Percentiles rank a stretch among this genome's conserved stretches.
Conservation (phyloP, 331 rosid genomes). For the Acacia pycnantha region DNA sequence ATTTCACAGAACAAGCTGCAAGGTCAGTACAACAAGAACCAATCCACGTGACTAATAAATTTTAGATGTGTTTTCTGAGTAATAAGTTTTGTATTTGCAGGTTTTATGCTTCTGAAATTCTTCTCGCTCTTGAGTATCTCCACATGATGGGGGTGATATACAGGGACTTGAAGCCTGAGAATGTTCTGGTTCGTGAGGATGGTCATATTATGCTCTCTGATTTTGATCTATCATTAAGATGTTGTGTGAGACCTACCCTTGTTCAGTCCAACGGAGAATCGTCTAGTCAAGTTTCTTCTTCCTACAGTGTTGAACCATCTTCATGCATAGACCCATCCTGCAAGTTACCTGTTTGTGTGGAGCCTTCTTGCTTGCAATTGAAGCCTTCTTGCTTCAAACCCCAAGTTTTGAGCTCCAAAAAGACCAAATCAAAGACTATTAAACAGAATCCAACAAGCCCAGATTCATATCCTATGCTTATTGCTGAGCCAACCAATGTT, state of each 20-base stretch:
- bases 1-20: conserved; percentile 53
- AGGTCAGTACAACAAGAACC: conserved; percentile 34
- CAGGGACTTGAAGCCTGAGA: conserved; percentile 62
- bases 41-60: background rate
- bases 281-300: conserved; percentile 36
- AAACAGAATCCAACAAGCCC: conserved; percentile 7
- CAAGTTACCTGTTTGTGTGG: conserved; percentile 45
- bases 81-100: conserved; percentile 24
- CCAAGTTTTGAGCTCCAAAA: conserved; percentile 34
- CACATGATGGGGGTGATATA: conserved; percentile 73
- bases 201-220: conserved; percentile 71
- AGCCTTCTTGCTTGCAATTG: conserved; percentile 49
- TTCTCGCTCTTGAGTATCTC: conserved; percentile 56
- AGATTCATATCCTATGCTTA: conserved; percentile 45
- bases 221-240: conserved; percentile 55
- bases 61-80: background rate
- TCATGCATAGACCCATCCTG: conserved; percentile 51
- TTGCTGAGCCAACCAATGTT: conserved; percentile 57
- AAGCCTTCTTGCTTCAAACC: conserved; percentile 57
- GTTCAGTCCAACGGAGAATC: conserved; percentile 42
- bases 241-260: conserved; percentile 54
- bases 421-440: conserved; percentile 28
- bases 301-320: conserved; percentile 51
- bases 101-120: conserved; percentile 59
- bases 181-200: conserved; percentile 58